phyloP scores from a whole-genome alignment of 2,329 filamentous ascomycete genomes.

The Ceratocystis huliohia region DNA sequence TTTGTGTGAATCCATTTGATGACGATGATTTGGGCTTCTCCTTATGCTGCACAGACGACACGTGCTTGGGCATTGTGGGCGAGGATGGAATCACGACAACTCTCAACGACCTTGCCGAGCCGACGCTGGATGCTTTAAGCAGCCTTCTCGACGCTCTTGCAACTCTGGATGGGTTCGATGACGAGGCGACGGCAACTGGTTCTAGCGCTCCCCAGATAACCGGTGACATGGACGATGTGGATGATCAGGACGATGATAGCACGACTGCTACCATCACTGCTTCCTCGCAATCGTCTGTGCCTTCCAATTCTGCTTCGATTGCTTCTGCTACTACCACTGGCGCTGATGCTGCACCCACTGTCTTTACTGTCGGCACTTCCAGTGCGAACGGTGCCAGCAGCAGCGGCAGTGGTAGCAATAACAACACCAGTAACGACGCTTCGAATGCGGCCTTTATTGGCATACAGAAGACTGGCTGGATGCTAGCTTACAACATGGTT shows the following conservation, averaged over 20 bases:
- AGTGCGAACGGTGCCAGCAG: not conserved
- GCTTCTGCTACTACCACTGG: not conserved
- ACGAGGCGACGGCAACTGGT: not conserved
- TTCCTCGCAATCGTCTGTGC: not conserved
- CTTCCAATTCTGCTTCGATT: not conserved
- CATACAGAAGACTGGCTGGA: not conserved
- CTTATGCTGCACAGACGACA: conserved; percentile 8
- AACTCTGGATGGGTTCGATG: not conserved
- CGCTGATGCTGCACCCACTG: not conserved
- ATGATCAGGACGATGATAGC: not conserved
- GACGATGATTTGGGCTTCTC: not conserved
- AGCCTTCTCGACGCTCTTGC: not conserved
- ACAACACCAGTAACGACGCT: not conserved
- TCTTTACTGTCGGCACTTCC: not conserved
- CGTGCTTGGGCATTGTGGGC: not conserved
- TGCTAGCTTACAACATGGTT: not conserved
- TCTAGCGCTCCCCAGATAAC: not conserved
- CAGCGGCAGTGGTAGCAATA: no score
- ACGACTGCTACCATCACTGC: not conserved
- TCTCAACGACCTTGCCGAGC: not conserved
- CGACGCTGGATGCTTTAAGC: not conserved
- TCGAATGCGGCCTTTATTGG: not conserved
- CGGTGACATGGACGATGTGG: not conserved
- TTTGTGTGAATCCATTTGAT: not conserved
- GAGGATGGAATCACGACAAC: conserved; percentile 8